These are phyloP conservation scores for Cryptococcus sp. DNA, from an alignment of 1,284 basidiomycete species.

Conservation along the genomic window DNA sequence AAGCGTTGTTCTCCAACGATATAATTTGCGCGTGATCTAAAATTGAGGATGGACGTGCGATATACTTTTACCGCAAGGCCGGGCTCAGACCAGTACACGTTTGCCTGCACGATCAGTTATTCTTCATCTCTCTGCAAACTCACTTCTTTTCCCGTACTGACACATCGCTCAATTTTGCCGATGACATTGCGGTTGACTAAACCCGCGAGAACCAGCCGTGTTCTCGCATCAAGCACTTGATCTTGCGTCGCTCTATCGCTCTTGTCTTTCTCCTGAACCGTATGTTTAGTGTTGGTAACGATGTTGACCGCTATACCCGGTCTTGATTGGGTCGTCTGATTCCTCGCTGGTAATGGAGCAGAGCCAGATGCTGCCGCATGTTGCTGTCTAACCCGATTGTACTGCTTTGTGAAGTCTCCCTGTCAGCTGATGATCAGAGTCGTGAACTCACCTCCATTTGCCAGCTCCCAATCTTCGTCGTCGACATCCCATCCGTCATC, in stretches of 20 bases:
- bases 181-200: slow-evolving; percentile 86
- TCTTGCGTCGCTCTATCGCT: slow-evolving; percentile 91
- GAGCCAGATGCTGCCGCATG: slow-evolving; percentile 29
- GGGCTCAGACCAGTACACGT: slow-evolving; percentile 81
- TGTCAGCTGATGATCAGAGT: not conserved
- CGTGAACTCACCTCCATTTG: slow-evolving; percentile 58
- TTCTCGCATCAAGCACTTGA: slow-evolving; percentile 89
- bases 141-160: slow-evolving; percentile 94
- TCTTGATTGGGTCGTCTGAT: slow-evolving; percentile 23
- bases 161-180: slow-evolving; percentile 85
- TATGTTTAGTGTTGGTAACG: slow-evolving; percentile 71
- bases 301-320: slow-evolving; percentile 40
- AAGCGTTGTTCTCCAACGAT: slow-evolving; percentile 90
- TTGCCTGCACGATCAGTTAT: slow-evolving; percentile 63
- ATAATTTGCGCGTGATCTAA: slow-evolving; percentile 95
- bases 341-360: slow-evolving; percentile 16
- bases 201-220: slow-evolving; percentile 85
- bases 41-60: slow-evolving; percentile 96
- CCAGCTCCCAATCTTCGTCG: slow-evolving; percentile 89
- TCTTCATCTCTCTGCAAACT: slow-evolving; percentile 22
- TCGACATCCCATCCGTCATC: slow-evolving; percentile 59
- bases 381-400: slow-evolving; percentile 86
- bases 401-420: slow-evolving; percentile 93
- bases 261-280: slow-evolving; percentile 88
- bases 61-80: slow-evolving; percentile 94